Base-by-base conservation (phyloP, 768 basidiomycete species). In the Leccinum boreale region DNA sequence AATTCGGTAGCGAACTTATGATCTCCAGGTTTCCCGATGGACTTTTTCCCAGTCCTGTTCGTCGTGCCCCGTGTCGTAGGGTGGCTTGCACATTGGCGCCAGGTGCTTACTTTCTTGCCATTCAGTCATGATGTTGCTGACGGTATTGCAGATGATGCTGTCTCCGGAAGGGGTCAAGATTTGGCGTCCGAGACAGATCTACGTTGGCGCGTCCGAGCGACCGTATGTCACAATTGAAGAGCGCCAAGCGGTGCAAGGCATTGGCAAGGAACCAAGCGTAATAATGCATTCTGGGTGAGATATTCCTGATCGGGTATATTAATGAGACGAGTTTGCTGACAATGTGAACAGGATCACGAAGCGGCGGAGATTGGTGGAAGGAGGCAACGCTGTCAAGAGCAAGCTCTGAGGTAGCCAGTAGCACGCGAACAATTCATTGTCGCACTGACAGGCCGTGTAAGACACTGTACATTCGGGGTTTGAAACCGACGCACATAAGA, bases 11-110 rank as follows among this genome's bases (percentile, higher is more conserved):
- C 14, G 26, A 42, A 42, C 53, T 62, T 35, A 58, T 62, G 29
- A 45, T 31, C 23, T 19, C 48, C 50, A 90, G 90, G 93, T 46
- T 95, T 95, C 81, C 94, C 94, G 2, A 80, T 90, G 62, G 94
- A 96, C 75, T 95, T 90, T 73, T 95, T 94, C 85, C 93, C 94
- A 0, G 93, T 96, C 21, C 76, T 96, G 31, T 96, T 96, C 67
- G 92, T 87, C 19, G 92, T 96, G 3, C 94, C 94, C 2, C 85
- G 94, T 21, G 92, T 96, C 8, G 92, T 92, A 26, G 93, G 94
- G 19, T 95, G 93, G 94, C 78, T 95, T 8, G 90, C 92, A 0
- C 93, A 94, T 72, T 95, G 93, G 93, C 80, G 90, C 55, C 90
- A 91, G 81, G 89, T 85, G 56, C 53, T 72, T 60, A 15, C 29